Evolutionary conservation across 371 early-diverging fungal genomes (phyloP), one percentile per base, ranked within the genome.

Genomic region (Saksenaea oblongispora): DNA sequence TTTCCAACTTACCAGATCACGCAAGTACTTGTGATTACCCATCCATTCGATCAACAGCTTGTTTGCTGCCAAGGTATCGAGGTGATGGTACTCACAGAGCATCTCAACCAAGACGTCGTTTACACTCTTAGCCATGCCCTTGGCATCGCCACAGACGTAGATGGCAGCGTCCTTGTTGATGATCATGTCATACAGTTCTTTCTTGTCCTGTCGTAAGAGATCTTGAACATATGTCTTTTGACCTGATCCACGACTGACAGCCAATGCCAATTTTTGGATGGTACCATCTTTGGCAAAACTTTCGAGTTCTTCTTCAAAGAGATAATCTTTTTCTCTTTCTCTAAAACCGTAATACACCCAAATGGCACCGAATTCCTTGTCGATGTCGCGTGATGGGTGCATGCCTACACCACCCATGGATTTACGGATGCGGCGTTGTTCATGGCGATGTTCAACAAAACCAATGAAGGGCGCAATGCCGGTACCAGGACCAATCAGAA

Each of bases 391-490:
- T 3, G 36, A 24, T 34, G 81, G 79, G 15, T 69, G 59, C 8
- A 67, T 64, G 0, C 84, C 83, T 11, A 78, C 55, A 9, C 73
- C 72, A 7, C 82, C 82, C 73, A 80, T 73, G 2, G 62, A 56
- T 28, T 62, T 37, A 24, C 80, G 74, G 22, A 84, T 75, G 28
- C 64, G 53, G 22, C 75, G 74, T 54, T 84, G 83, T 9, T 64
- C 59, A 31, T 78, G 81, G 27, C 84, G 76, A 59, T 93, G 91
- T 58, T 89, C 75, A 31, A 93, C 70, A 68, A 96, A 96, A 1
- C 92, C 91, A 35, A 93, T 74, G 56, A 95, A 92, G 11, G 97
- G 96, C 5, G 96, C 91, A 54, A 97, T 83, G 28, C 97, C 97
- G 5, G 97, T 95, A 57, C 96, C 97, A 3, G 94, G 90, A 1